Evolutionary conservation across 164 flowering plant genomes (phyloP).

Genomic region (Vitis amurensis): DNA sequence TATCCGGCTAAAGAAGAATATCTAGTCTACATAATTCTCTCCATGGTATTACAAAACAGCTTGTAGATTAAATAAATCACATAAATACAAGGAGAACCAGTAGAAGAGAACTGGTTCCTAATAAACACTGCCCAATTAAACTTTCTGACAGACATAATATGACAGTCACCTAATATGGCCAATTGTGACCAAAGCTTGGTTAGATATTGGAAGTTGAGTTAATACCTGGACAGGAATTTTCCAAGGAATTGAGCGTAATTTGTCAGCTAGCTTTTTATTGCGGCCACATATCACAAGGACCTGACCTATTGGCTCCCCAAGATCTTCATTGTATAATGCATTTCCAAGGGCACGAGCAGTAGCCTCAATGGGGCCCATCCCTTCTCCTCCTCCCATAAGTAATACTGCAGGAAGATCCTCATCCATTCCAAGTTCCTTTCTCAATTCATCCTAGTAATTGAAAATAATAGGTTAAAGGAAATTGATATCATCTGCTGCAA

Average conservation of each 20-base stretch:
- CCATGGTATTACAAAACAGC: no score
- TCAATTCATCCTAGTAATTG: slow-evolving; percentile 53
- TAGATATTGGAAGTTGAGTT: not conserved
- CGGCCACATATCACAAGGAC: slow-evolving; percentile 90
- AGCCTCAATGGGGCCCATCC: slow-evolving; percentile 98
- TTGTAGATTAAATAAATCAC: not conserved
- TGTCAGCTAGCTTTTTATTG: slow-evolving; percentile 78
- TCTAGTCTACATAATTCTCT: no score
- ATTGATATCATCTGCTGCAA: not conserved
- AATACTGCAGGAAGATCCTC: slow-evolving; percentile 90
- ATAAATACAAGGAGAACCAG: not conserved
- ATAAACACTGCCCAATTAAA: not conserved
- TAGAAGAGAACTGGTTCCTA: not conserved
- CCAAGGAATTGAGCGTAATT: slow-evolving; percentile 71
- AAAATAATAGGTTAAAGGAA: not conserved
- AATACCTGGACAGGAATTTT: slow-evolving; percentile 91
- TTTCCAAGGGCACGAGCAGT: slow-evolving; percentile 89
- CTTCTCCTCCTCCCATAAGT: slow-evolving; percentile 99
- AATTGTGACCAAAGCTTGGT: not conserved
- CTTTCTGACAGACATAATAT: not conserved
- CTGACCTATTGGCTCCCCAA: slow-evolving; percentile 81
- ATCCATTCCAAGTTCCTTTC: slow-evolving; percentile 90
- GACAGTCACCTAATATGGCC: not conserved
- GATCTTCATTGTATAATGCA: slow-evolving; percentile 68
- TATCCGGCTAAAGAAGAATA: no score